A percentile compares a stretch with the other conserved stretches of the same genome.
Conservation (phyloP, 192 early-diverging fungal genomes). For the Entomortierella parvispora region DNA sequence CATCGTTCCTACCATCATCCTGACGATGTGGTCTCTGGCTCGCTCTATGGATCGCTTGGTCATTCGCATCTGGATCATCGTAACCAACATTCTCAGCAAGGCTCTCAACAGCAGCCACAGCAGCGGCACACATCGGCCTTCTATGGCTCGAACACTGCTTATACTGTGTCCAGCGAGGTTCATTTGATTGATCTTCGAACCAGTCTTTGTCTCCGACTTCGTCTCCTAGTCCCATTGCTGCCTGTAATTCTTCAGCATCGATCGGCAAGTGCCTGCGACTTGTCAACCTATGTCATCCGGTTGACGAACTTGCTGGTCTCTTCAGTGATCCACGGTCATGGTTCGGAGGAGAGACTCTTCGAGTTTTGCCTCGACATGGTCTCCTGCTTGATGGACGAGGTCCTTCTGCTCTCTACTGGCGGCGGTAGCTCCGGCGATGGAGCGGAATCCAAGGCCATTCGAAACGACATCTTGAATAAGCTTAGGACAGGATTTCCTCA, state of each 20-base stretch:
- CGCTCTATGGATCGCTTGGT: neutral
- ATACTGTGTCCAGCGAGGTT: neutral
- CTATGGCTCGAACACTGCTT: neutral
- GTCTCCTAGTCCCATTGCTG: conserved; percentile 57
- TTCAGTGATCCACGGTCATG: conserved; percentile 62
- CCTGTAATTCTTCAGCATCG: conserved; percentile 62
- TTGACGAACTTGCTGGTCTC: conserved; percentile 56
- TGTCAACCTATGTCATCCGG: conserved; percentile 52
- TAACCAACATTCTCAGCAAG: neutral
- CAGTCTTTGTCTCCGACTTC: conserved; percentile 57
- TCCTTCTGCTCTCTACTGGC: conserved; percentile 11
- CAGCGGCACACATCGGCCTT: neutral
- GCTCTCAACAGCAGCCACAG: conserved; percentile 1
- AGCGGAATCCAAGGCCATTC: conserved; percentile 55
- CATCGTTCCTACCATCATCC: neutral
- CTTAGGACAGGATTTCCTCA: conserved; percentile 47
- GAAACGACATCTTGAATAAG: conserved; percentile 54
- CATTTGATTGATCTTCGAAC: conserved; percentile 40
- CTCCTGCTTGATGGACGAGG: conserved; percentile 62
- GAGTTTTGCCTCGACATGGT: conserved; percentile 65
- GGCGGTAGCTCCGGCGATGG: conserved; percentile 5
- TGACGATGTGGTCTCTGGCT: neutral
- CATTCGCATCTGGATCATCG: conserved; percentile 10
- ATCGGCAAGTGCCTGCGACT: conserved; percentile 52
- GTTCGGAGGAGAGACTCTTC: conserved; percentile 64